Evolutionary conservation across 2,329 filamentous ascomycete genomes (phyloP).

Genomic region (Cladosporium sp.): DNA sequence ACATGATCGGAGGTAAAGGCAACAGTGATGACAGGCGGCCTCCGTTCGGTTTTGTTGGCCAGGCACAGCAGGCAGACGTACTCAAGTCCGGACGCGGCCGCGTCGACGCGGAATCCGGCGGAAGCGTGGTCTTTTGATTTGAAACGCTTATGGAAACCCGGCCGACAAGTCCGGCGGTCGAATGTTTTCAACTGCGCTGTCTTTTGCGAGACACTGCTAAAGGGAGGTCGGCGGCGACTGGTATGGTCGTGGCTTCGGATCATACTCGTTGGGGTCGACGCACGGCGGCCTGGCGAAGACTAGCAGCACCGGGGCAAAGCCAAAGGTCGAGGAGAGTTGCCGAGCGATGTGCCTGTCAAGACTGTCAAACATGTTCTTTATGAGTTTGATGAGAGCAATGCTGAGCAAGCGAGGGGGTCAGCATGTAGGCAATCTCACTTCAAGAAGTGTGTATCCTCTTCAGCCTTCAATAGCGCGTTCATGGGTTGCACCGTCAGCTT

Average conservation of each 20-base stretch:
- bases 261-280: not conserved
- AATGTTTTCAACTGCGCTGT: not conserved
- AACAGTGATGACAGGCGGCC: not conserved
- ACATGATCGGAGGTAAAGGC: not conserved
- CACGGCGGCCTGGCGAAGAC: not conserved
- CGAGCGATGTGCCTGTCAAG: not conserved
- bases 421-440: not conserved
- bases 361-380: not conserved
- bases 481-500: not conserved
- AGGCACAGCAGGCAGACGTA: not conserved
- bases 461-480: not conserved
- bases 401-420: not conserved
- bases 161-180: not conserved
- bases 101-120: not conserved
- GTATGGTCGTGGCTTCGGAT: not conserved
- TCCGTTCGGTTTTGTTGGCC: not conserved
- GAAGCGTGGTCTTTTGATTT: not conserved
- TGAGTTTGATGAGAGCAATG: not conserved
- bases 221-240: not conserved
- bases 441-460: not conserved
- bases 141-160: not conserved
- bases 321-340: not conserved
- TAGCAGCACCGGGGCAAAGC: not conserved
- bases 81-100: not conserved
- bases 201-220: not conserved